Evolutionary conservation across 805 yeast species (phyloP), one percentile per base, ranked within the genome.

Genomic region (Sugiyamaella floridensis): DNA sequence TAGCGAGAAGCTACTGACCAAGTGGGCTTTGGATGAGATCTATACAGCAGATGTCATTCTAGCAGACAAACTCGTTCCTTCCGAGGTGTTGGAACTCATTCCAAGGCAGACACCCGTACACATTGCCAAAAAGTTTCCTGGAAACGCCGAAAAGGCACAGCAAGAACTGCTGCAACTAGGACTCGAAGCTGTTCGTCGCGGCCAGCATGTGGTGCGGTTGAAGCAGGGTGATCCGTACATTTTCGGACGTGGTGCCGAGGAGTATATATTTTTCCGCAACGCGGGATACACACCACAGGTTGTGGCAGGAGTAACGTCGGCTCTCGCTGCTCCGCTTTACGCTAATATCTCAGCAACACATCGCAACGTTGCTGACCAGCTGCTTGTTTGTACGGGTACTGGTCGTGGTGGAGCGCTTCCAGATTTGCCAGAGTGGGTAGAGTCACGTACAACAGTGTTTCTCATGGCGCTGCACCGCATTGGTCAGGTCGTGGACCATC

Each of bases 221-320:
- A 92, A 92, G 67, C 98, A 92, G 70, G 98, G 98, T 34, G 98
- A 92, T 67, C 98, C 98, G 9, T 92, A 89, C 67, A 86, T 92
- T 32, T 92, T 88, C 66, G 98, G 98, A 2, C 80, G 98, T 57
- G 98, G 98, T 44, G 97, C 96, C 42, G 98, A 92, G 70, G 98
- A 92, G 63, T 87, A 68, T 65, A 61, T 79, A 9, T 90, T 74
- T 65, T 92, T 92, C 68, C 63, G 75, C 28, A 61, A 73, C 19
- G 78, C 84, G 60, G 96, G 96, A 0, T 88, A 63, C 60, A 73
- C 67, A 16, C 95, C 96, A 14, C 60, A 67, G 4, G 96, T 92
- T 1, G 64, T 92, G 10, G 92, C 97, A 0, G 98, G 98, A 1
- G 76, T 92, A 50, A 83, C 96, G 4, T 87, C 96, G 2, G 95